Evolutionary conservation across 2,329 filamentous ascomycete genomes (phyloP).

Genomic region (Orbilia oligospora): DNA sequence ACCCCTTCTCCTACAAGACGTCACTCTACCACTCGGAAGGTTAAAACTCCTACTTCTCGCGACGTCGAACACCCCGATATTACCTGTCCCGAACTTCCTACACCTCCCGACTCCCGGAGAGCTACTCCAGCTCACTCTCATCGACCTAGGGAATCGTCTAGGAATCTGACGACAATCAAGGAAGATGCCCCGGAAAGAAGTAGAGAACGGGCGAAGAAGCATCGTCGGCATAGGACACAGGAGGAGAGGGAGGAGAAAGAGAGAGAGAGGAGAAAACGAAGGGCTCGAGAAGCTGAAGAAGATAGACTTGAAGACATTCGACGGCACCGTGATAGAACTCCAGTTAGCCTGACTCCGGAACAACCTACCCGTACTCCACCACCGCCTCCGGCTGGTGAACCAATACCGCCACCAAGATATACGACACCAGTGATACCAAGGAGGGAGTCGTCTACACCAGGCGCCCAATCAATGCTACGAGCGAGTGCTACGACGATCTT

Average conservation of each 20-base stretch:
- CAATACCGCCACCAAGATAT: conserved; percentile 36
- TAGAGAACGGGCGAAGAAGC: conserved; percentile 32
- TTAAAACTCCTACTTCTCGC: conserved; percentile 39
- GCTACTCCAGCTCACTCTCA: conserved; percentile 52
- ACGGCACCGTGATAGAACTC: conserved; percentile 42
- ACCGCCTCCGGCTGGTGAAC: conserved; percentile 37
- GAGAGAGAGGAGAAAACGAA: conserved; percentile 46
- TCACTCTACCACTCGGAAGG: conserved; percentile 45
- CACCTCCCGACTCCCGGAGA: conserved; percentile 53
- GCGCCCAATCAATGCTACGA: conserved; percentile 45
- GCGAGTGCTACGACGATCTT: conserved; percentile 54
- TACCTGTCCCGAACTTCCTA: conserved; percentile 43
- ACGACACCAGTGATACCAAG: conserved; percentile 49
- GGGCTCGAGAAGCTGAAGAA: conserved; percentile 49
- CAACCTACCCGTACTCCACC: conserved; percentile 53
- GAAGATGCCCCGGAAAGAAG: conserved; percentile 46
- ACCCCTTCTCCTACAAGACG: conserved; percentile 50
- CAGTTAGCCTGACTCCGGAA: conserved; percentile 43
- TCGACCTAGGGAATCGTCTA: conserved; percentile 51
- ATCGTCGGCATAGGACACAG: conserved; percentile 42
- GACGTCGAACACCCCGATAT: conserved; percentile 42
- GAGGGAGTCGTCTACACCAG: conserved; percentile 41
- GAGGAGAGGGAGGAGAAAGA: conserved; percentile 49
- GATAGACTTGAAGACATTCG: conserved; percentile 46
- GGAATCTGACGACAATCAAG: conserved; percentile 52